Base-by-base conservation (phyloP, 441 rosid genomes). In the Iberis amara region DNA sequence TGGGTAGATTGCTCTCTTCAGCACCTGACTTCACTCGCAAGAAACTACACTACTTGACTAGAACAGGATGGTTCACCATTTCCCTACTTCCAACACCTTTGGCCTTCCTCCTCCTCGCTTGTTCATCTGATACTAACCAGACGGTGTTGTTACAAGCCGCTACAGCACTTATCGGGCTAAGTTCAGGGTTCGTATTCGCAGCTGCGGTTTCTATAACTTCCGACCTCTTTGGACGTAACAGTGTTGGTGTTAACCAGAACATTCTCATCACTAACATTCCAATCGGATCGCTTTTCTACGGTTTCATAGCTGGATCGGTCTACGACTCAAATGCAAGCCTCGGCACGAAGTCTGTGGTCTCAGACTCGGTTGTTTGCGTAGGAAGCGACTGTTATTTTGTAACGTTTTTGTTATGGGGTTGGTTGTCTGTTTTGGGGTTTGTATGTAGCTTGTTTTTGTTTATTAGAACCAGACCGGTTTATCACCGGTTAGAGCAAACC, bases 231-330 rank as follows among this genome's bases (percentile, higher is more conserved):
- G 95, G 97, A 18, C 82, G 85, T 6, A 80, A 82, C 40, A 86
- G 86, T 37, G 80, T 65, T 0, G 79, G 94, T 6, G 79, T 89
- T 32, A 86, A 89, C 77, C 95, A 86, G 70, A 89, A 86, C 78
- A 82, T 89, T 40, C 83, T 89, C 42, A 83, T 83, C 56, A 89
- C 90, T 54, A 86, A 89, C 80, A 80, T 89, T 47, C 90, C 95
- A 1, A 62, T 89, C 0, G 95, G 97, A 39, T 86, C 97, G 1
- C 75, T 89, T 55, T 69, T 89, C 11, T 89, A 82, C 7, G 94
- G 95, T 14, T 80, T 81, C 64, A 74, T 89, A 41, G 95, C 97
- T 30, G 95, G 94, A 4, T 26, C 72, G 0, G 71, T 79, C 6
- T 89, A 89, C 26, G 97, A 89, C 48, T 57, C 72, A 6, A 66